Percentiles rank a stretch among this genome's conserved stretches.
Conservation (phyloP, 2,329 filamentous ascomycete species). For the Botrytis pseudocinerea region DNA sequence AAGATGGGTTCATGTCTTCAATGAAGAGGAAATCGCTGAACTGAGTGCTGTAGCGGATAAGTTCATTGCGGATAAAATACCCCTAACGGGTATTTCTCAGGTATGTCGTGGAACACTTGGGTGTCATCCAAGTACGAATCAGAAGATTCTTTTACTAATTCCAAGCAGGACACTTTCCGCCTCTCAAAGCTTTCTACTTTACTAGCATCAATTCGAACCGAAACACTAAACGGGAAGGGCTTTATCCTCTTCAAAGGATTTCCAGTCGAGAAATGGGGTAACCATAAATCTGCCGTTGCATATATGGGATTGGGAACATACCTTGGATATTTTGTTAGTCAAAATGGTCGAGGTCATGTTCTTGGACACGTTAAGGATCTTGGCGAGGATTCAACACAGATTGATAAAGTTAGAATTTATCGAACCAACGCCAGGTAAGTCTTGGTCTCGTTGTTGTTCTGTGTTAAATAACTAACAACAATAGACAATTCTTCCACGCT, state of each 20-base stretch:
- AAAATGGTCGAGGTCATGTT: constrained; percentile 83
- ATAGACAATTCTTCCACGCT: constrained; percentile 77
- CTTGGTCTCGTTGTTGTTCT: neutral
- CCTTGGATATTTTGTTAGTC: constrained; percentile 83
- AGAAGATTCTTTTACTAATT: neutral
- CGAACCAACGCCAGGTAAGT: constrained; percentile 71
- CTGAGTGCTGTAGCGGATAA: constrained; percentile 65
- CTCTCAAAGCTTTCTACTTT: constrained; percentile 57
- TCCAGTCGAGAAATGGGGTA: constrained; percentile 73
- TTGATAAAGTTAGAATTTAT: constrained; percentile 87
- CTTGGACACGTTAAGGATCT: constrained; percentile 89
- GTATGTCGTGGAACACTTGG: constrained; percentile 38
- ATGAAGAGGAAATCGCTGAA: constrained; percentile 64
- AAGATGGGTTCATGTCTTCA: constrained; percentile 71
- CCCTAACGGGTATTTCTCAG: constrained; percentile 70
- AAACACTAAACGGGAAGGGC: constrained; percentile 80
- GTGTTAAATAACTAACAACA: neutral
- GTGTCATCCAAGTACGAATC: neutral
- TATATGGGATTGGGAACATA: constrained; percentile 89
- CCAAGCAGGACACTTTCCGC: constrained; percentile 53
- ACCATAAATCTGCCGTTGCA: constrained; percentile 78
- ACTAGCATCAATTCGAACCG: constrained; percentile 58
- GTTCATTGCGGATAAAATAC: constrained; percentile 65
- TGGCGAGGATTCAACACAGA: constrained; percentile 58
- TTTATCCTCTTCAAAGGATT: constrained; percentile 89